Conservation (phyloP, 1,284 basidiomycete genomes). For the Coniophora puteana region DNA sequence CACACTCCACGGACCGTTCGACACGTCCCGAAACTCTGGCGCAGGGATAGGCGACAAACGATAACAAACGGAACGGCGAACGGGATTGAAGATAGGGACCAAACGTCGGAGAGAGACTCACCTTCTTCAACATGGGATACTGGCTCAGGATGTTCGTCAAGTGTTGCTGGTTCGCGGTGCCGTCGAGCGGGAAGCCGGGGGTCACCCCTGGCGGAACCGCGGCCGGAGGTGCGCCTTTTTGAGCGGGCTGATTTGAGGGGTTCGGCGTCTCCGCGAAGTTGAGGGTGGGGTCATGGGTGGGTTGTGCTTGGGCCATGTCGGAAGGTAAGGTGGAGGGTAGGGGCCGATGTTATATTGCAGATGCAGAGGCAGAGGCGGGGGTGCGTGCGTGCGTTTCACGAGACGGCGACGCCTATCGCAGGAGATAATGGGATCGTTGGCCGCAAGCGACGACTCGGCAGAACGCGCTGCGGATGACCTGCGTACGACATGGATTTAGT, state of each 20-base stretch:
- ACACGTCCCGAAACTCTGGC: background rate
- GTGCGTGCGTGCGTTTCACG: too few species aligned
- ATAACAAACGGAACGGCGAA: constrained; percentile 1
- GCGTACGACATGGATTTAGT: too few species aligned
- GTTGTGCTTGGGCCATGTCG: too few species aligned
- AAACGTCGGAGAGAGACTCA: background rate
- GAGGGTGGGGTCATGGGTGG: background rate
- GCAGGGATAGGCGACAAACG: constrained; percentile 4
- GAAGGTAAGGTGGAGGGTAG: too few species aligned
- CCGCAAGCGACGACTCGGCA: background rate
- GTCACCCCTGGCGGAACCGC: too few species aligned
- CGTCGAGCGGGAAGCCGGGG: too few species aligned
- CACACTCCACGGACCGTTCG: background rate
- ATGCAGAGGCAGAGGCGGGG: too few species aligned
- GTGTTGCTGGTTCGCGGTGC: too few species aligned
- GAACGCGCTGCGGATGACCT: too few species aligned
- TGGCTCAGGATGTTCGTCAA: background rate
- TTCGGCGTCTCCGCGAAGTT: constrained; percentile 6
- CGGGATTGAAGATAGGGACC: background rate
- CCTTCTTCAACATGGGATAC: background rate
- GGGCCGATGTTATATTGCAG: too few species aligned
- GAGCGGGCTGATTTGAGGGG: constrained; percentile 14
- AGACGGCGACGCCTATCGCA: too few species aligned
- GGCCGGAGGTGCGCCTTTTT: constrained; percentile 29
- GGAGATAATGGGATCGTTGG: background rate